A percentile compares a stretch with the other conserved stretches of the same genome.
Evolutionary conservation across 106 monocot genomes (phyloP).

Genomic region (Cymbidium sinense): DNA sequence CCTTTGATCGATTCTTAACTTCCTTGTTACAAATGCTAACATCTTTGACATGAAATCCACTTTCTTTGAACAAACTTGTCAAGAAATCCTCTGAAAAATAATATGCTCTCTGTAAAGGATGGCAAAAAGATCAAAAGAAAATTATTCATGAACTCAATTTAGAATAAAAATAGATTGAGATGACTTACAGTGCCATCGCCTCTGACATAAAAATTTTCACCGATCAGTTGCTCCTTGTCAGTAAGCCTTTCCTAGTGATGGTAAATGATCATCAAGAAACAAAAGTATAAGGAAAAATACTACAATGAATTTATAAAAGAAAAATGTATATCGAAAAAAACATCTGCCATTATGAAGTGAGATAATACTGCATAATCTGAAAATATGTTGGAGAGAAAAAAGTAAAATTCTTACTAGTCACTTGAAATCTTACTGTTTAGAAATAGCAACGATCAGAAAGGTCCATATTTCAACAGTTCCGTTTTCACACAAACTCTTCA

Average conservation of each 20-base stretch:
- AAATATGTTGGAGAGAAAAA: not conserved
- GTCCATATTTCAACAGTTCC: not conserved
- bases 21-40: conserved; percentile 63
- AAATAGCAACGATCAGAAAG: not conserved
- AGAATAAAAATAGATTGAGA: not conserved
- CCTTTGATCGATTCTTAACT: conserved; percentile 83
- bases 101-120: conserved; percentile 68
- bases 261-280: not conserved
- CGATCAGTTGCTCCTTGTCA: conserved; percentile 76
- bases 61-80: conserved; percentile 48
- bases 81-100: conserved; percentile 79
- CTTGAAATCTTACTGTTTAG: not conserved
- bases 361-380: not conserved
- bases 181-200: conserved; percentile 98
- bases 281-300: not conserved
- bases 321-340: not conserved
- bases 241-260: conserved; percentile 71
- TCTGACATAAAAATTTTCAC: conserved; percentile 96
- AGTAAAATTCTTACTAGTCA: not conserved
- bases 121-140: conserved; percentile 4
- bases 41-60: conserved; percentile 61
- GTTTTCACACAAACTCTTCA: too few species aligned
- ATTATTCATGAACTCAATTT: not conserved
- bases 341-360: not conserved
- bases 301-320: not conserved